Evolutionary conservation across 768 basidiomycete species (phyloP), one percentile per base, ranked within the genome.

Genomic region (Dioszegia crocea): DNA sequence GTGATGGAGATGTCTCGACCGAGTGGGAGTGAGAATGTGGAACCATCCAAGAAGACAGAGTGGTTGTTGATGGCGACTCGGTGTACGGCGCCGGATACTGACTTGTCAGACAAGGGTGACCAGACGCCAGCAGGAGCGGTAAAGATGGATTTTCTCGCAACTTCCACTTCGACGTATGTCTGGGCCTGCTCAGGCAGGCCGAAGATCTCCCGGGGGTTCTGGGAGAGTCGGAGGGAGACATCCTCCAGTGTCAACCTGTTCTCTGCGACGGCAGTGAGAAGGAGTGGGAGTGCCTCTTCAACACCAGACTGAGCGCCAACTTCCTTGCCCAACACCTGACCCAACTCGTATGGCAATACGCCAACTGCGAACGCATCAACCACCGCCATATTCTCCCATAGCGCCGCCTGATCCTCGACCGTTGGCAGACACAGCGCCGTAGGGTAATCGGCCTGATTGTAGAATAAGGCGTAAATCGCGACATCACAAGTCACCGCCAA

Each of bases 401-500:
- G 80, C 3, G 85, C 83, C 49, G 82, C 81, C 75, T 96, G 92
- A 64, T 93, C 89, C 52, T 85, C 84, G 1, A 77, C 70, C 0
- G 87, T 81, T 2, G 92, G 93, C 38, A 96, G 82, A 64, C 81
- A 80, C 1, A 80, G 79, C 19, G 85, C 81, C 1, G 78, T 79
- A 1, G 87, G 86, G 80, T 84, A 93, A 60, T 89, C 82, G 54
- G 87, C 87, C 44, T 79, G 81, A 1, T 83, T 84, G 80, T 90
- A 93, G 84, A 96, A 97, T 53, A 99, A 80, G 17, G 89, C 83
- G 77, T 88, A 97, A 49, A 97, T 83, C 14, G 92, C 86, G 30
- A 96, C 90, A 67, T 99, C 96, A 76, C 94, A 98, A 2, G 94
- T 97, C 49, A 97, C 94, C 69, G 89, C 88, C 67, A 98, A 83